Base-by-base conservation (phyloP, 768 basidiomycete species). In the Daedaleopsis sinensis region DNA sequence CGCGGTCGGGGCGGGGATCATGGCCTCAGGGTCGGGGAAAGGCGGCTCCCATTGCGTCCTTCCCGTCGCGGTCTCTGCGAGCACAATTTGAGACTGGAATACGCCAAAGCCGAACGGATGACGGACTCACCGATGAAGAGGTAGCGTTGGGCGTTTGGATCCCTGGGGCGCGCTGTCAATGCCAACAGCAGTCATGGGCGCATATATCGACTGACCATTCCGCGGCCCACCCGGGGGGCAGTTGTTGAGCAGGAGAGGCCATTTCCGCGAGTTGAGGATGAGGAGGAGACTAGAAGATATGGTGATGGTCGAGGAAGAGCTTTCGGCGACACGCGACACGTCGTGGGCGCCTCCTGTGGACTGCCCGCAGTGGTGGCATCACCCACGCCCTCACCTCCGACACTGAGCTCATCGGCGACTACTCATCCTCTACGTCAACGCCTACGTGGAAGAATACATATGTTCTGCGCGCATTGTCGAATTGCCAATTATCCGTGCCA, bases 191-290 rank as follows among this genome's bases (percentile, higher is more conserved):
- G 59, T 44, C 1, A 48, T 39, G 43, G 23, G 27, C 23, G 37
- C 23, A 38, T n/a, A 43, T 13, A 50, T 1, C 18, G 54, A 74
- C 80, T 66, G 72, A 93, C 96, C 96, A 97, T 82, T 96, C 90
- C 72, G 93, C 91, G 65, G 84, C 81, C 96, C 96, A 97, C 44
- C 95, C 96, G 65, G 89, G 90, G 61, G 96, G 96, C 39, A 97
- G 77, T 73, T 92, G 86, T 71, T 86, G 83, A n/a, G 74, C 68
- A 46, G 80, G 79, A 46, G 79, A 77, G 46, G 82, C 74, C 82
- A 83, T 83, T 24, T 56, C 48, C 52, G 60, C 53, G 58, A n/a
- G 32, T 51, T 19, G 47, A 36, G 52, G 53, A 36, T 13, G 59
- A 53, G 47, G 55, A 52, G 24, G 54, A 53, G 50, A 24, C 23